phyloP scores from a whole-genome alignment of 2,329 filamentous ascomycete species.

The Aspergillus hortae region DNA sequence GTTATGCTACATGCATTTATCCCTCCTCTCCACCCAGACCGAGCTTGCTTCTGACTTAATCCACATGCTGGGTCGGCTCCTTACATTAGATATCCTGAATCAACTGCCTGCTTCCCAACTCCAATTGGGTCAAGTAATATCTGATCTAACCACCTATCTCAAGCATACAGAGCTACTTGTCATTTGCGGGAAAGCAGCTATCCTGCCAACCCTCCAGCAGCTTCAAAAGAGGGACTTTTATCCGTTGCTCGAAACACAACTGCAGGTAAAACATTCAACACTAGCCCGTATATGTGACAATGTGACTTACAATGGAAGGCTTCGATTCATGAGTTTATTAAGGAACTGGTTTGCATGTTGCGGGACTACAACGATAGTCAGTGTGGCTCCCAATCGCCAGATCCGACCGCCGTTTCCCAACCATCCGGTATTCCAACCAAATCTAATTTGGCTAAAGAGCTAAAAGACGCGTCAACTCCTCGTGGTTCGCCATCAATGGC shows the following conservation, averaged over 20 bases:
- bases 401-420: slow-evolving; percentile 9
- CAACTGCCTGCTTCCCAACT: slow-evolving; percentile 27
- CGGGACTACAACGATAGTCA: no score
- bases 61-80: slow-evolving; percentile 29
- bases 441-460: slow-evolving; percentile 12
- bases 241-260: slow-evolving; percentile 22
- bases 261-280: slow-evolving; percentile 27
- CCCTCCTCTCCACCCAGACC: slow-evolving; percentile 21
- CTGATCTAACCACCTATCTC: slow-evolving; percentile 20
- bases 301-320: slow-evolving; percentile 21
- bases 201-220: slow-evolving; percentile 24
- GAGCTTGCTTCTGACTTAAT: slow-evolving; percentile 26
- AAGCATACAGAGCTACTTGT: slow-evolving; percentile 16
- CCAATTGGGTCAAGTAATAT: slow-evolving; percentile 26
- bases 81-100: slow-evolving; percentile 21
- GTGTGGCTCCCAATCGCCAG: background rate
- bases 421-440: slow-evolving; percentile 4
- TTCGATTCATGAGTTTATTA: slow-evolving; percentile 19
- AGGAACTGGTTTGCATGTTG: background rate
- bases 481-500: slow-evolving; percentile 31
- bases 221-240: slow-evolving; percentile 16
- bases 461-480: slow-evolving; percentile 31
- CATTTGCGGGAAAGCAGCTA: slow-evolving; percentile 21
- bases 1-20: slow-evolving; percentile 19
- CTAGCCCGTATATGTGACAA: background rate